Conservation (phyloP, 441 rosid genomes). For the Sinapis alba region DNA sequence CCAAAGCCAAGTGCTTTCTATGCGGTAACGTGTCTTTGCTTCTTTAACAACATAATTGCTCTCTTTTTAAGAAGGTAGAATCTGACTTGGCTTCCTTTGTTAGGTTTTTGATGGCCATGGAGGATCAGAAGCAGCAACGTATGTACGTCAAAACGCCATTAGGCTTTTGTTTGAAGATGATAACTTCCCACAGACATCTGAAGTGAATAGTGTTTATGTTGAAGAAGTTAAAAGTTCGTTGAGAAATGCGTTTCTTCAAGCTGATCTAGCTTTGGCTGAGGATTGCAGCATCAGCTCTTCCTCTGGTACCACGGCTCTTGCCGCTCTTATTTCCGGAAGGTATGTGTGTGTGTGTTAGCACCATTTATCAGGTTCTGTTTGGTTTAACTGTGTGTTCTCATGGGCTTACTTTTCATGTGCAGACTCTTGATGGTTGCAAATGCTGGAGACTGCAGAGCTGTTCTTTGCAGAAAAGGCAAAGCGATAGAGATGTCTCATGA, state of each 20-base stretch:
- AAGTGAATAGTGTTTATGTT: constrained; percentile 57
- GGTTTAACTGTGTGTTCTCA: background rate
- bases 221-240: constrained; percentile 49
- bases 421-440: constrained; percentile 62
- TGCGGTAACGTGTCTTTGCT: constrained; percentile 41
- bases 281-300: constrained; percentile 53
- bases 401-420: constrained; percentile 18
- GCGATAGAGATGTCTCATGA: constrained; percentile 57
- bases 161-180: constrained; percentile 56
- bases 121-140: constrained; percentile 71
- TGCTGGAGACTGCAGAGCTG: constrained; percentile 45
- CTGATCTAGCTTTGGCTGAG: constrained; percentile 60
- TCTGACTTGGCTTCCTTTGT: constrained; percentile 1
- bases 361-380: background rate
- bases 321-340: constrained; percentile 66
- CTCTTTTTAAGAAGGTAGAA: background rate
- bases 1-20: constrained; percentile 63
- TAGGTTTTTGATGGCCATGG: constrained; percentile 80
- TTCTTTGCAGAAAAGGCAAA: constrained; percentile 37
- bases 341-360: constrained; percentile 20
- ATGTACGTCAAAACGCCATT: constrained; percentile 45
- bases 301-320: constrained; percentile 62
- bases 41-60: background rate
- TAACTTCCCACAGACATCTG: constrained; percentile 51
- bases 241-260: constrained; percentile 48